These are phyloP conservation scores for Xylaria sp. DNA, from an alignment of 2,329 filamentous ascomycete genomes.

Conservation along the genomic window DNA sequence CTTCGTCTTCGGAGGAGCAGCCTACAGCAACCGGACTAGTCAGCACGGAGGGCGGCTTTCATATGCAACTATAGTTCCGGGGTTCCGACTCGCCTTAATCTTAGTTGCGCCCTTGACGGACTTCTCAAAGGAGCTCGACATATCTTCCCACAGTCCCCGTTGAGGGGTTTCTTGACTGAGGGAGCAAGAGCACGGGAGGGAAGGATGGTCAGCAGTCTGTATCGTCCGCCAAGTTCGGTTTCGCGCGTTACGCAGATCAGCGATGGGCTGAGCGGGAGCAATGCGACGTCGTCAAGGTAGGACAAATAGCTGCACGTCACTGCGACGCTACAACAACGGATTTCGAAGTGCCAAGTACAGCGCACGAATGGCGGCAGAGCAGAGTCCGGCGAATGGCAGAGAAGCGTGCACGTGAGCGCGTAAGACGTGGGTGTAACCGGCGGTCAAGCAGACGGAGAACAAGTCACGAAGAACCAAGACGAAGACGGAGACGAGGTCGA, in stretches of 20 bases:
- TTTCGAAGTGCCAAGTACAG: constrained; percentile 4
- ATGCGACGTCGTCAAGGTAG: constrained; percentile 33
- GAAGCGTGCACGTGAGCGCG: constrained; percentile 4
- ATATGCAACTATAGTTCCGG: neutral
- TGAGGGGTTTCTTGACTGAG: neutral
- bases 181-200: constrained; percentile 6
- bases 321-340: constrained; percentile 22
- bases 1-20: constrained; percentile 96
- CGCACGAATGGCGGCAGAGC: constrained; percentile 22
- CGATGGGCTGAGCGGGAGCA: constrained; percentile 13
- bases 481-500: neutral
- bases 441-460: constrained; percentile 10
- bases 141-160: constrained; percentile 50
- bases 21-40: constrained; percentile 60
- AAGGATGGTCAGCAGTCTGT: constrained; percentile 23
- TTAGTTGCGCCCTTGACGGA: constrained; percentile 99
- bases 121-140: constrained; percentile 96
- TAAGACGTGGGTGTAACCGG: neutral
- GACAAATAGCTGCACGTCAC: constrained; percentile 27
- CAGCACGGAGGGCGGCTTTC: constrained; percentile 29
- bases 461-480: neutral
- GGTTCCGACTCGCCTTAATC: constrained; percentile 77
- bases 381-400: neutral
- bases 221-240: constrained; percentile 14
- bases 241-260: constrained; percentile 22